These are phyloP conservation scores for Dactylis glomerata DNA, from an alignment of 176 grass and related monocot species.

Conservation along the genomic window DNA sequence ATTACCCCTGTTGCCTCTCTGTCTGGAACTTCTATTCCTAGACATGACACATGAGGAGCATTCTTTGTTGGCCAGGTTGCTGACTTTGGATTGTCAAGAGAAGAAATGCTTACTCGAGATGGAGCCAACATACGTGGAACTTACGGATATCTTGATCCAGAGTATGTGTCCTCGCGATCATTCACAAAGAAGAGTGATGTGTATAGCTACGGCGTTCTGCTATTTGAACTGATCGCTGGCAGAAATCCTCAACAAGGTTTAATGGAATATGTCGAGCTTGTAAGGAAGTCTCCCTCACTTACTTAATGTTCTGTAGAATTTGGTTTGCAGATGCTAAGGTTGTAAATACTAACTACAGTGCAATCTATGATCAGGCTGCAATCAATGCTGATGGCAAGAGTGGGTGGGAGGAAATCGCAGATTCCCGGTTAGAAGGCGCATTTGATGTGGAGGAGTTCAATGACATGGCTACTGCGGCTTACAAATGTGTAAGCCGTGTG, in stretches of 20 bases:
- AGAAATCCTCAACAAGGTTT: conserved; percentile 95
- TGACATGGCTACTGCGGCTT: conserved; percentile 62
- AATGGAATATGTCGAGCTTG: conserved; percentile 96
- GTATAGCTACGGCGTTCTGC: conserved; percentile 87
- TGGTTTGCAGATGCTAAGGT: neutral
- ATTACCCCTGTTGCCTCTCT: conserved; percentile 14
- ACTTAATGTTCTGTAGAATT: neutral
- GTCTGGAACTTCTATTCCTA: conserved; percentile 15
- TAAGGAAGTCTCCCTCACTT: conserved; percentile 34
- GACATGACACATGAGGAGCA: neutral
- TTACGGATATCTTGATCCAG: conserved; percentile 87
- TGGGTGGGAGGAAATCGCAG: conserved; percentile 92
- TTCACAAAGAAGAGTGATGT: conserved; percentile 99
- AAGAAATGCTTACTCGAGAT: conserved; percentile 69
- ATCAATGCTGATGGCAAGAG: conserved; percentile 67
- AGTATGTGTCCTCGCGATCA: conserved; percentile 81
- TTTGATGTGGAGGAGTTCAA: conserved; percentile 82
- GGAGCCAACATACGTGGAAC: conserved; percentile 78
- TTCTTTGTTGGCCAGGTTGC: conserved; percentile 63
- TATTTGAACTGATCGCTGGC: conserved; percentile 88
- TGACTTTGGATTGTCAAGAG: conserved; percentile 95
- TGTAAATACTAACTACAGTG: conserved; percentile 21
- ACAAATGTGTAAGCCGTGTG: conserved; percentile 63
- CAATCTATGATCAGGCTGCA: conserved; percentile 58
- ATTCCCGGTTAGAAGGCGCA: conserved; percentile 55